Base-by-base conservation (phyloP, 176 grass and related monocot species). In the Hsuehochloa calcarea region DNA sequence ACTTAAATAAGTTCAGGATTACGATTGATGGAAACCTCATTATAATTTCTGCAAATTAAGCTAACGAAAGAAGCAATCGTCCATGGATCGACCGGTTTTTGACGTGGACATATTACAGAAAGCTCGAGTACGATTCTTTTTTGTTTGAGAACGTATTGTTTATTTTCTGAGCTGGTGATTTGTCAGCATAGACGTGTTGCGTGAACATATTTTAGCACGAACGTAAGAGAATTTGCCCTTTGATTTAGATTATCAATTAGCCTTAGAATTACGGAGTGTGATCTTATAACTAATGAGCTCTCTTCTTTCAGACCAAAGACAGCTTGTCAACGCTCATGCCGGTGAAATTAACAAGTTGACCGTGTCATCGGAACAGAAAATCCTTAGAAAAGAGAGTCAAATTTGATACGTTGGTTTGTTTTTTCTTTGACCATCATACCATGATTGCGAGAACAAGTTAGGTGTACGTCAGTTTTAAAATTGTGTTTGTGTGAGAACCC, bases 351-450 rank as follows among this genome's bases (percentile, higher is more conserved):
- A 79, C 41, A 72, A 51, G 78, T 40, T 75, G 72, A 75, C 63
- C 23, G 3, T 61, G 72, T 70, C 55, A 44, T 45, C 26, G n/a
- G 43, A 51, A 70, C 43, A 37, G 5, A 85, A n/a, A 81, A 6
- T 11, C 6, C 65, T 65, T 62, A 65, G 35, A 29, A 27, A 81
- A 45, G 6, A 71, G 0, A 75, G 20, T 39, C 58, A 20, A 26
- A 55, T 65, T 77, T 70, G 19, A 70, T 55, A 10, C n/a, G 9
- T 61, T 12, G 45, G 1, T 75, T 90, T 83, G 54, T 79, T 4
- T 80, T 79, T 4, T 41, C 5, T 70, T 87, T 84, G 80, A 87
- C 85, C 75, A 64, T 41, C 9, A n/a, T 51, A 39, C 23, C 34
- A 37, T 84, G 65, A 54, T 62, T 54, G 34, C n/a, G 37, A 80